Percentiles rank a stretch among this genome's conserved stretches.
phyloP scores from a whole-genome alignment of 2,329 filamentous ascomycete genomes.

The Fusarium torulosum region DNA sequence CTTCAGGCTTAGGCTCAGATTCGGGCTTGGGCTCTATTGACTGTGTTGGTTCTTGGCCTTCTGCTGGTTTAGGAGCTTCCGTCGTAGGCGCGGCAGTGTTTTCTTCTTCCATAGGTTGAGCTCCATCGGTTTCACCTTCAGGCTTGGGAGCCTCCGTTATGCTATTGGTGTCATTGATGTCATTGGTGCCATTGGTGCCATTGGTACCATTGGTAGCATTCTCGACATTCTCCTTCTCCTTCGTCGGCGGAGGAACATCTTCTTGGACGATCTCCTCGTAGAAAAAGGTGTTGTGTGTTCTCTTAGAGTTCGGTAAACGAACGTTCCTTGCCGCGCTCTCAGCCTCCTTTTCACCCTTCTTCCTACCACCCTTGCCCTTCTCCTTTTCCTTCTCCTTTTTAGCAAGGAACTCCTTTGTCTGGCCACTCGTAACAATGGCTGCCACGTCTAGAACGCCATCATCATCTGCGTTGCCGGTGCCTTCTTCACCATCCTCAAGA shows the following conservation, averaged over 20 bases:
- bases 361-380: conserved; percentile 67
- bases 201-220: conserved; percentile 32
- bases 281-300: conserved; percentile 76
- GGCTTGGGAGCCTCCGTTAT: conserved; percentile 30
- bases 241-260: conserved; percentile 56
- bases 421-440: conserved; percentile 84
- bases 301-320: conserved; percentile 78
- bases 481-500: conserved; percentile 56
- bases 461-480: conserved; percentile 62
- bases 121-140: conserved; percentile 31
- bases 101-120: conserved; percentile 24
- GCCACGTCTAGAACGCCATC: conserved; percentile 87
- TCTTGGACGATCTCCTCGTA: conserved; percentile 77
- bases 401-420: conserved; percentile 84
- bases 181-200: conserved; percentile 40
- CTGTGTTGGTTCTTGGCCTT: conserved; percentile 40
- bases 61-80: conserved; percentile 44
- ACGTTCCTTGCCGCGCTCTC: conserved; percentile 67
- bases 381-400: conserved; percentile 84
- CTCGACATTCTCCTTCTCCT: conserved; percentile 48
- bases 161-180: conserved; percentile 31
- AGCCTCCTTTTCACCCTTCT: conserved; percentile 67
- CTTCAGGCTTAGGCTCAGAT: conserved; percentile 35
- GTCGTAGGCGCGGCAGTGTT: conserved; percentile 7
- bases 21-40: conserved; percentile 41